Percentiles rank a stretch among this genome's conserved stretches.
Conservation (phyloP, 1,139 yeast species). For the Chernovozyma sophiae-reginae region DNA sequence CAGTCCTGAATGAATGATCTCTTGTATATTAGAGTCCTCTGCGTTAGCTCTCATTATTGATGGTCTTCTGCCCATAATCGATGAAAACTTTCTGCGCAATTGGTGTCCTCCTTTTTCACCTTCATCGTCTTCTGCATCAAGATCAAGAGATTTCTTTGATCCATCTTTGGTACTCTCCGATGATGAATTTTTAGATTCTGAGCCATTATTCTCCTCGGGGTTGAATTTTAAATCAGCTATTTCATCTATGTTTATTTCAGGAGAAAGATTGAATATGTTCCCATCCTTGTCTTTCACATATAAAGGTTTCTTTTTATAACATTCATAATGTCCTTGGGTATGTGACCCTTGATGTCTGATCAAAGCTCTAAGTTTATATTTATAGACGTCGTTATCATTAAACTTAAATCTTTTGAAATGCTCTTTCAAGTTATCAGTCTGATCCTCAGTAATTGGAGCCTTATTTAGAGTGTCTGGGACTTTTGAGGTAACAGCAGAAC, state of each 20-base stretch:
- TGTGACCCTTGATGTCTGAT: constrained; percentile 89
- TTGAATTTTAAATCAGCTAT: background rate
- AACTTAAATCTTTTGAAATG: constrained; percentile 41
- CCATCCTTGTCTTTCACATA: constrained; percentile 50
- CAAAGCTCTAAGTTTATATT: constrained; percentile 63
- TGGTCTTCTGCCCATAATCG: constrained; percentile 44
- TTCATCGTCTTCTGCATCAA: background rate
- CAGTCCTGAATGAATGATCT: constrained; percentile 36
- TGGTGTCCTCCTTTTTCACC: background rate
- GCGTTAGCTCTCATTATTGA: constrained; percentile 41
- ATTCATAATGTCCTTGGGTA: constrained; percentile 84
- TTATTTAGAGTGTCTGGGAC: constrained; percentile 30
- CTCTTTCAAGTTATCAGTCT: constrained; percentile 32
- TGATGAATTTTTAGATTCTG: background rate
- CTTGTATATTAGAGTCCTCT: constrained; percentile 33
- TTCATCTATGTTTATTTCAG: constrained; percentile 24
- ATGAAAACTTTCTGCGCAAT: constrained; percentile 35
- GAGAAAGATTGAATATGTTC: constrained; percentile 44
- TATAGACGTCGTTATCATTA: constrained; percentile 42
- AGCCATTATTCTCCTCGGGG: background rate
- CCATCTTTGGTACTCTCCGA: background rate
- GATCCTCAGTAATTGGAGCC: constrained; percentile 39
- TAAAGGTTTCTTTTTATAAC: constrained; percentile 67
- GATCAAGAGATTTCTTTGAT: background rate
- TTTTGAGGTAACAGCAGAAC: constrained; percentile 11